Evolutionary conservation across 2,329 filamentous ascomycete genomes (phyloP), one percentile per base, ranked within the genome.

Genomic region (Huntiella decipiens): DNA sequence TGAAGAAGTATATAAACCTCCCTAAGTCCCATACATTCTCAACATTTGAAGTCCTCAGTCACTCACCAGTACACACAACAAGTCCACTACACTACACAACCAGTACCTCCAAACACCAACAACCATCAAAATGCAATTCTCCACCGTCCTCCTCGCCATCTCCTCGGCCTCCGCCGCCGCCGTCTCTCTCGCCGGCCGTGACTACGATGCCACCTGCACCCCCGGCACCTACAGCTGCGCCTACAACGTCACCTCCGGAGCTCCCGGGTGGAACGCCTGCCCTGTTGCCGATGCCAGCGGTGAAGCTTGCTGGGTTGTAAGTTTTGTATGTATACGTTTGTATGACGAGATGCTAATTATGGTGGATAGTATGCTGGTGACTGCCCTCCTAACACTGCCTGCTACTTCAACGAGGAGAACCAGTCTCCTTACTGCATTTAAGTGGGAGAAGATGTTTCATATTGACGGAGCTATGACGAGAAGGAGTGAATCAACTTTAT

Each of bases 351-450:
- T 28, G 7, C 22, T 28, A 8, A 28, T 8, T 7, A 8, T 28
- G 5, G 22, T 7, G 22, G 7, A 28, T 34, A 63, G 61, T 54
- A 50, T 44, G 57, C 53, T 16, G 61, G 61, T 8, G 45, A 49
- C 45, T 63, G 61, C 50, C 60, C 60, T 10, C 60, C 58, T 49
- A 52, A 60, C 43, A 61, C 60, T 12, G 34, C 52, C 34, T 63
- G 61, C 55, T 56, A 57, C 54, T 63, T 63, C 56, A 56, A 58
- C 54, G 33, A 51, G 36, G 46, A 51, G 35, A 63, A 55, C 54
- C 43, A 50, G 41, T 61, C 58, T 57, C 61, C 61, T 50, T 63
- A 63, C 59, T 63, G 61, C 44, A 56, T 64, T 5, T 42, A 40
- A 13, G 8, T 5, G 12, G 37, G 6, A 10, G 6, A 1, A 17